These are phyloP conservation scores for Candida awuae DNA, from an alignment of 805 yeast genomes.

Conservation along the genomic window DNA sequence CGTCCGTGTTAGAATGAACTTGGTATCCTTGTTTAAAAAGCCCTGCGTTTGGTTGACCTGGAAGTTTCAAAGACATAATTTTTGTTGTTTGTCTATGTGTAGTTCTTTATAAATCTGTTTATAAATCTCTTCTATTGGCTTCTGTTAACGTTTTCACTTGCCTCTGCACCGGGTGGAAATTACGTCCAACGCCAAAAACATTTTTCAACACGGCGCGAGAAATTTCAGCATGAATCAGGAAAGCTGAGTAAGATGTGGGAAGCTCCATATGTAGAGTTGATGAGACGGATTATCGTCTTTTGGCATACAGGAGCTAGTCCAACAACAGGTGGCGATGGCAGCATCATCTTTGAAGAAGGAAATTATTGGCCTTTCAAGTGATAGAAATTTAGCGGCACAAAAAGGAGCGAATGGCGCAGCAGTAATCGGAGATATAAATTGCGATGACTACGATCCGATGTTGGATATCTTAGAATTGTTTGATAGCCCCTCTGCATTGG, in stretches of 20 bases:
- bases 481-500: conserved; percentile 41
- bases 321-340: neutral
- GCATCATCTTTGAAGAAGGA: conserved; percentile 19
- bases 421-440: conserved; percentile 20
- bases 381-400: neutral
- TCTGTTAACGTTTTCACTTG: too few species aligned
- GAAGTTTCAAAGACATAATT: conserved; percentile 82
- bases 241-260: neutral
- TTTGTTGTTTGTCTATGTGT: too few species aligned
- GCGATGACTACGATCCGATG: conserved; percentile 43
- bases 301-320: neutral
- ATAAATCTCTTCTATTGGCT: too few species aligned
- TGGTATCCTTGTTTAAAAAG: conserved; percentile 94
- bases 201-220: too few species aligned
- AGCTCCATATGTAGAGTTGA: too few species aligned
- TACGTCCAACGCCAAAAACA: too few species aligned
- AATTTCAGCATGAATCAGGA: neutral
- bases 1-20: conserved; percentile 80
- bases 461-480: conserved; percentile 46
- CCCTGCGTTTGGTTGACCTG: conserved; percentile 88
- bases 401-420: neutral
- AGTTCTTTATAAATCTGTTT: too few species aligned
- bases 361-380: conserved; percentile 17
- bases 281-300: too few species aligned
- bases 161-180: too few species aligned